Evolutionary conservation across 106 monocot species (phyloP), one percentile per base, ranked within the genome.

Genomic region (Posidonia australis): DNA sequence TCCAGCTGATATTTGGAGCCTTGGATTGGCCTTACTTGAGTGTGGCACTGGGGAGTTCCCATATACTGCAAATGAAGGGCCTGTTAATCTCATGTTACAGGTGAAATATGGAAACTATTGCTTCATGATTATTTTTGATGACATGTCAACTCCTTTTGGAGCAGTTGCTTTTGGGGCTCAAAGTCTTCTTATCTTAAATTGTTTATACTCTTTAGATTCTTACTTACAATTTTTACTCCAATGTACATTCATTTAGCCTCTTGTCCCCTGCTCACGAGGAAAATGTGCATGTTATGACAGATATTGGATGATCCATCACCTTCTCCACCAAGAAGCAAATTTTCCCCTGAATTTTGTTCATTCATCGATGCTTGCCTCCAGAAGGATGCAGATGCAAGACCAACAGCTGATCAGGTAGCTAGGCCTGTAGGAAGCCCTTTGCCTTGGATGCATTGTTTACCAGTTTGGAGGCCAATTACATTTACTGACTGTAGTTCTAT

Each of bases 1-100:
- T 30, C 74, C 98, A 32, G 98, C 98, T 81, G 98, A 98, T 64
- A 91, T 98, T 70, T 98, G 91, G 98, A 98, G 98, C 62, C 81
- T 98, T 69, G 98, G 98, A 23, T 70, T 98, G 74, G 44, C 85
- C 42, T 66, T 98, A 66, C 75, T 98, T 48, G 91, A 98, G 63
- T 98, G 98, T 85, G 98, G 77, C 28, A 91, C 98, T 20, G 98
- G 98, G 44, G 85, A 84, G 70, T 98, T 85, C 69, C 98, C 98
- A 29, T 98, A 98, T 57, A 60, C 73, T 25, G 90, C 83, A 65
- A 87, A 72, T 79, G 98, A 91, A 65, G 98, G 98, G 27, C 87
- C 91, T 64, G 98, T 83, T 22, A 91, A 83, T 79, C 84, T 98
- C 58, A 98, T 98, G 98, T 75, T 98, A 58, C 98, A 98, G 82